Base-by-base conservation (phyloP, 371 early-diverging fungal species). In the Apophysomyces elegans region DNA sequence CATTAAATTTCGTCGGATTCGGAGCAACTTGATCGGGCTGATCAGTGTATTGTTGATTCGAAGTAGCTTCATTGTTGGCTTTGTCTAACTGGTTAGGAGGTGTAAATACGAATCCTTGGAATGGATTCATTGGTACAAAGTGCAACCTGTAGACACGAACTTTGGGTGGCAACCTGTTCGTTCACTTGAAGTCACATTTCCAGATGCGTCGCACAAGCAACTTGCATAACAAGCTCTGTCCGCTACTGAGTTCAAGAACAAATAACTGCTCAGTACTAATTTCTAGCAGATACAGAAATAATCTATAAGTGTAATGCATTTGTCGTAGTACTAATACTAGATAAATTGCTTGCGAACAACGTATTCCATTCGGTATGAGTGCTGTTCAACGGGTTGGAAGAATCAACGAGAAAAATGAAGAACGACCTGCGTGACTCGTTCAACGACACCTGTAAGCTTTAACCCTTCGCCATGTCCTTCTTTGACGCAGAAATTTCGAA, bases 401-500 rank as follows among this genome's bases (percentile, higher is more conserved):
- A 2, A 26, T 26, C 32, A 26, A 14, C 14, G 43, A 43, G 14
- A 43, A 43, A 43, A 43, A 14, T 14, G 43, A 43, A 12, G 43
- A 47, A 41, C 13, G 41, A 41, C 41, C 8, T 47, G 32, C 3
- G 47, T 47, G 47, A 47, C 47, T 62, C 62, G 41, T 41, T 47
- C n/a, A 16, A 47, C 47, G 32, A 26, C 16, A 39, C n/a, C 39
- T 60, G 60, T 41, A 13, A 14, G 16, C 56, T 44, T 39, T 59
- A 37, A 47, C 13, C n/a, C 1, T 47, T 46, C 1, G n/a, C 18
- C n/a, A 47, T 47, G 47, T 47, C 47, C n/a, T 47, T 47, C 18
- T 13, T 47, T 18, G 75, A 77, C 63, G 43, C 35, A 13, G 59
- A 68, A 26, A 67, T 83, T 38, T 70, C 77, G 36, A 67, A 68